Evolutionary conservation across 2,329 filamentous ascomycete genomes (phyloP), one percentile per base, ranked within the genome.

Genomic region (Ambrosiella cleistominuta): DNA sequence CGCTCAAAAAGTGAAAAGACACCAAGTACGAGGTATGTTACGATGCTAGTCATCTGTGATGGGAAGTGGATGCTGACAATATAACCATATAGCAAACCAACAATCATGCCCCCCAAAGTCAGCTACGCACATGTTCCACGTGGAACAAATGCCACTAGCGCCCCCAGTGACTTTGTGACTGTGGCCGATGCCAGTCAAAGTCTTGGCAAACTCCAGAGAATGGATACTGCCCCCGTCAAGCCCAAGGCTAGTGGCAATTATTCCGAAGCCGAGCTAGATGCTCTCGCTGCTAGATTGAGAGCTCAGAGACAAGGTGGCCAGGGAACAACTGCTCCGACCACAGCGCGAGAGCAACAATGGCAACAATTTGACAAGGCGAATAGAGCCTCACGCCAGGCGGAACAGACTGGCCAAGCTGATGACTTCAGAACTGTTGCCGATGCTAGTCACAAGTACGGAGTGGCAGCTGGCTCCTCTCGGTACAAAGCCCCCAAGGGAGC

Each of bases 361-460:
- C 15, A 42, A n/a, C 37, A 54, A 42, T 42, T 42, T 9, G 15
- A 40, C 9, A 12, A n/a, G 9, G 13, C 38, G n/a, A 54, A 42
- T 27, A 27, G 42, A 17, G 15, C 52, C 15, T 27, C 52, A 13
- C 45, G 55, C 12, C 36, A 44, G 19, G 37, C 44, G 19, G 15
- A 13, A n/a, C 39, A 38, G 9, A 15, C 7, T 13, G 13, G 35
- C 12, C 17, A 39, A 4, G 7, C 45, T 7, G 45, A 55, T 17
- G 57, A 56, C 52, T 59, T 58, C 15, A 8, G 27, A 12, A 58
- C 57, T 12, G 39, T 58, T 9, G 39, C 42, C 13, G 52, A 54
- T 19, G 57, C 52, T 13, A 55, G 58, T 47, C 58, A 60, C 38
- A 60, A 50, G 36, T 55, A 59, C 27, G 57, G 57, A 3, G 37